phyloP scores from a whole-genome alignment of 1,139 yeast genomes.

The Yamadazyma membranifaciens region DNA sequence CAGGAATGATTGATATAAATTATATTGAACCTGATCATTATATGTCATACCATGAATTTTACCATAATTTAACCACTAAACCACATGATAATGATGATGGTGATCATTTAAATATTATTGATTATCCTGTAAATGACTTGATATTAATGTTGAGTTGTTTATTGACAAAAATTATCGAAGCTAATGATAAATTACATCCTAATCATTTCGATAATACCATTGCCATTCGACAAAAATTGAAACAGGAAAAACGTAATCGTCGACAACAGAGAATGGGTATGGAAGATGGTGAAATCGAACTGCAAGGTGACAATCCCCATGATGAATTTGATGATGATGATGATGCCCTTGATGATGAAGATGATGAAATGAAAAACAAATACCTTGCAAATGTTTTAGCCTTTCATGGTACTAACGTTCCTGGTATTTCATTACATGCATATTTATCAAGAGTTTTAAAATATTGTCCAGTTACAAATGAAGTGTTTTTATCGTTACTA shows the following conservation, averaged over 20 bases:
- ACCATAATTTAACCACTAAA: conserved; percentile 28
- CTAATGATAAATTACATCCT: conserved; percentile 85
- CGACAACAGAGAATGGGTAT: not conserved
- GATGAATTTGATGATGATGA: conserved; percentile 23
- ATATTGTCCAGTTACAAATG: conserved; percentile 97
- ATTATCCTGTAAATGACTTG: conserved; percentile 78
- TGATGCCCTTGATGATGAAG: conserved; percentile 35
- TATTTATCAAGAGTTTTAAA: conserved; percentile 86
- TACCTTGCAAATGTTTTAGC: conserved; percentile 78
- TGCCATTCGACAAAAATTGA: conserved; percentile 44
- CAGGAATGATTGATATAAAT: not conserved
- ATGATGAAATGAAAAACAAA: conserved; percentile 49
- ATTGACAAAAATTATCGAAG: conserved; percentile 81
- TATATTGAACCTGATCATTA: conserved; percentile 40
- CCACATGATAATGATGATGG: conserved; percentile 25
- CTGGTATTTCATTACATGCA: conserved; percentile 88
- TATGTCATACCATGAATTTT: conserved; percentile 44
- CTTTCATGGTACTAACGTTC: conserved; percentile 93
- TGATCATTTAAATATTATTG: conserved; percentile 75
- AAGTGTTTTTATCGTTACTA: conserved; percentile 82
- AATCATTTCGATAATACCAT: conserved; percentile 59
- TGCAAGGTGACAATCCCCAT: conserved; percentile 12
- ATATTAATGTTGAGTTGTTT: conserved; percentile 82
- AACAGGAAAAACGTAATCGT: conserved; percentile 29
- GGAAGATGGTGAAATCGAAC: not conserved